These are phyloP conservation scores for Atkinsonella hypoxylon DNA, from an alignment of 2,329 filamentous ascomycete species.

Conservation along the genomic window DNA sequence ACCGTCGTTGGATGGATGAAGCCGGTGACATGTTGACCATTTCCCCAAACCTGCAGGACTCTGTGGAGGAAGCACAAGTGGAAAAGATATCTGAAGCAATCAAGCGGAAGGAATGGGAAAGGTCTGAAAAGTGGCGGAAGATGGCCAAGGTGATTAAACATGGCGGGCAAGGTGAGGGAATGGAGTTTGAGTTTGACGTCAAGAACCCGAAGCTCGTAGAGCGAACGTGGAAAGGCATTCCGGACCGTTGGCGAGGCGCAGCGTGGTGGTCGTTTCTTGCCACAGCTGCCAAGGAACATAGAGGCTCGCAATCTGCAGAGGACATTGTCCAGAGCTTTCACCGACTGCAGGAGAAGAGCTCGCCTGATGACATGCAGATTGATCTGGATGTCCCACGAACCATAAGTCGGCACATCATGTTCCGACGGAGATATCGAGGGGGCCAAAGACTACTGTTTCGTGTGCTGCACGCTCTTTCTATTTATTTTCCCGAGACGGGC, in stretches of 20 bases:
- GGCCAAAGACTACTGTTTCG: slow-evolving; percentile 87
- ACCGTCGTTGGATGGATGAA: slow-evolving; percentile 50
- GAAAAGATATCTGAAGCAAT: slow-evolving; percentile 41
- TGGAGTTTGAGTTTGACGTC: slow-evolving; percentile 67
- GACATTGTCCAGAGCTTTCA: slow-evolving; percentile 63
- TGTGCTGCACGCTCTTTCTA: slow-evolving; percentile 79
- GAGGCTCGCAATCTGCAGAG: slow-evolving; percentile 51
- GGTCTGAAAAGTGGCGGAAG: slow-evolving; percentile 55
- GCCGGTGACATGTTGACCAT: slow-evolving; percentile 56
- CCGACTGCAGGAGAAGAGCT: slow-evolving; percentile 59
- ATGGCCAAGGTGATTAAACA: slow-evolving; percentile 48
- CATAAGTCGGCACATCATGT: slow-evolving; percentile 96
- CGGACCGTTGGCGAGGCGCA: slow-evolving; percentile 83
- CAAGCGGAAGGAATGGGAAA: slow-evolving; percentile 50
- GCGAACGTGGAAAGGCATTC: slow-evolving; percentile 95
- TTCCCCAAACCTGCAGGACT: slow-evolving; percentile 43
- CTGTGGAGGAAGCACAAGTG: slow-evolving; percentile 41
- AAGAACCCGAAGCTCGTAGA: slow-evolving; percentile 76
- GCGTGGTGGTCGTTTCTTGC: slow-evolving; percentile 93
- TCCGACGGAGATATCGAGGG: slow-evolving; percentile 78
- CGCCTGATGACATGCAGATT: slow-evolving; percentile 89
- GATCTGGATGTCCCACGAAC: slow-evolving; percentile 94
- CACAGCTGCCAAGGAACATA: slow-evolving; percentile 56
- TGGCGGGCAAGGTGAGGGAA: slow-evolving; percentile 45
- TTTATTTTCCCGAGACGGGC: slow-evolving; percentile 83